Evolutionary conservation across 2,329 filamentous ascomycete genomes (phyloP).

Genomic region (Colletotrichum tamarilloi): DNA sequence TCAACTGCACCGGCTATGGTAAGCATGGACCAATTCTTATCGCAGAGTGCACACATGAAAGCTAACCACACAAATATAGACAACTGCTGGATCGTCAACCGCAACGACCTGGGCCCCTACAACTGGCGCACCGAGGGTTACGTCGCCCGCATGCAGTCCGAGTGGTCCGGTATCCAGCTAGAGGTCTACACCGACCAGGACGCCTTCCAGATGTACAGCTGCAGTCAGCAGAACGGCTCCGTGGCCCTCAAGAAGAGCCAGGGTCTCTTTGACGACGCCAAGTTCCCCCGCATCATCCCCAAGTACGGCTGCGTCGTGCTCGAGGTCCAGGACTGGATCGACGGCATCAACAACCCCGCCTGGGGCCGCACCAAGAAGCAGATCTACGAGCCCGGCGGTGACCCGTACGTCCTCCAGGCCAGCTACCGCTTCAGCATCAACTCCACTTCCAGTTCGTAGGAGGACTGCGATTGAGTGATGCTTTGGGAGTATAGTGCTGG

Average conservation of each 20-base stretch:
- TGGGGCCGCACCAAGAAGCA: constrained; percentile 78
- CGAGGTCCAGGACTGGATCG: constrained; percentile 94
- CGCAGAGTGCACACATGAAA: no score
- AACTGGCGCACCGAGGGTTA: constrained; percentile 72
- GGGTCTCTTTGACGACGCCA: constrained; percentile 65
- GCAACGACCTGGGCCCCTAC: constrained; percentile 64
- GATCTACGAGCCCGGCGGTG: constrained; percentile 68
- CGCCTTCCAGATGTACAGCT: constrained; percentile 90
- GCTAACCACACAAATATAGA: constrained; percentile 54
- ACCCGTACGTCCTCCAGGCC: constrained; percentile 71
- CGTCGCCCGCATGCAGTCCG: constrained; percentile 75
- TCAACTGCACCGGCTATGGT: constrained; percentile 87
- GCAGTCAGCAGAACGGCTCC: constrained; percentile 79
- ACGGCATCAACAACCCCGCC: constrained; percentile 90
- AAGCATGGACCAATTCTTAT: constrained; percentile 42
- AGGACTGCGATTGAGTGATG: neutral
- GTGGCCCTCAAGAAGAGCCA: constrained; percentile 77
- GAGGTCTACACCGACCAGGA: constrained; percentile 87
- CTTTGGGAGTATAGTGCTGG: neutral
- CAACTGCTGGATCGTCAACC: constrained; percentile 77
- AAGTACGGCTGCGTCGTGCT: constrained; percentile 89
- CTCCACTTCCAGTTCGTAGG: constrained; percentile 30
- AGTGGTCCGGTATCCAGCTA: constrained; percentile 84
- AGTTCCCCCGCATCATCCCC: constrained; percentile 71
- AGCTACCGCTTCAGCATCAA: constrained; percentile 70